These are phyloP conservation scores for Amaranthus cruentus DNA, from an alignment of 148 eudicot species.

Conservation along the genomic window DNA sequence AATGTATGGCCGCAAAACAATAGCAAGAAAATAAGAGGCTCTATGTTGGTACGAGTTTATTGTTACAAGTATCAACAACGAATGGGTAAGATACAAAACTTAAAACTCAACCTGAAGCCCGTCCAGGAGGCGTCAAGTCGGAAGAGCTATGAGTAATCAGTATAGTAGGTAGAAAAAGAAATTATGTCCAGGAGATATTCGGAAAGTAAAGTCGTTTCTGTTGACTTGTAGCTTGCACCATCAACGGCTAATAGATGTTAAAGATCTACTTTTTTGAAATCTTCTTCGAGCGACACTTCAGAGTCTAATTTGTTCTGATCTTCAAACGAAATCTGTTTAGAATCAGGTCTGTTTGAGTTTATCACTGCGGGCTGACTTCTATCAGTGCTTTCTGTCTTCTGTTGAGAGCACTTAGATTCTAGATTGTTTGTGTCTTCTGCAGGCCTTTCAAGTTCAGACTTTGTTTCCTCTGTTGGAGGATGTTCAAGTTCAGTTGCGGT, in stretches of 20 bases:
- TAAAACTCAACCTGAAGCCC: slow-evolving; percentile 7
- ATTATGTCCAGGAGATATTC: not conserved
- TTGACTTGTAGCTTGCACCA: not conserved
- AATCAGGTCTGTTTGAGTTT: not conserved
- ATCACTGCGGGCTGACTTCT: not conserved
- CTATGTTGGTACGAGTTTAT: not conserved
- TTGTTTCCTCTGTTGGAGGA: not conserved
- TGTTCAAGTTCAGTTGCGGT: not conserved
- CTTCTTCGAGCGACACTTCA: not conserved
- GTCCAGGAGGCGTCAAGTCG: not conserved
- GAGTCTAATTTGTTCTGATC: not conserved
- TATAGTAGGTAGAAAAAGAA: no score
- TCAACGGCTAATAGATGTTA: no score
- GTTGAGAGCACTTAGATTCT: not conserved
- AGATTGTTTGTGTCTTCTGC: not conserved
- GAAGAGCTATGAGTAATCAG: not conserved
- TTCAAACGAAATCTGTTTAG: not conserved
- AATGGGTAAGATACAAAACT: slow-evolving; percentile 7
- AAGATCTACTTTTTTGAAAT: no score
- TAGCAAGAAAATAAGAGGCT: not conserved
- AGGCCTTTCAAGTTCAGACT: slow-evolving; percentile 3
- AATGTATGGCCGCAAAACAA: not conserved
- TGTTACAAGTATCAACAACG: not conserved
- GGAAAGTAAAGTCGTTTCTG: not conserved
- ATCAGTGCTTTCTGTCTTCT: not conserved